A percentile compares a stretch with the other conserved stretches of the same genome.
Evolutionary conservation across 768 basidiomycete species (phyloP).

Genomic region (Coprinellus aureogranulatus): DNA sequence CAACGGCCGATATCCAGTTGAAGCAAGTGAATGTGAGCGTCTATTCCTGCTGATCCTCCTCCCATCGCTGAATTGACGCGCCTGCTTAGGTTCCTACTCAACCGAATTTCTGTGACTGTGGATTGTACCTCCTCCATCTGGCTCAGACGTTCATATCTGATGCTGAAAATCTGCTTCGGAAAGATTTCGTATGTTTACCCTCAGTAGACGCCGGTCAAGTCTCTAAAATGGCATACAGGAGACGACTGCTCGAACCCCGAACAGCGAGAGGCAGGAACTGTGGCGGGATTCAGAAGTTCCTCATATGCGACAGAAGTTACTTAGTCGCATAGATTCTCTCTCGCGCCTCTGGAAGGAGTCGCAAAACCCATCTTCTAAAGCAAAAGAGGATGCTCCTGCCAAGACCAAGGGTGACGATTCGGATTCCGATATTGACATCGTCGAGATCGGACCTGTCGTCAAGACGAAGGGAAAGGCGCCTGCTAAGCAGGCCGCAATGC

Average conservation of each 20-base stretch:
- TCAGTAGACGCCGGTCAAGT: no score
- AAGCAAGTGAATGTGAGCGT: no score
- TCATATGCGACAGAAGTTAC: constrained; percentile 46
- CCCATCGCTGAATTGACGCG: constrained; percentile 31
- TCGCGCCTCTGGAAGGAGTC: constrained; percentile 54
- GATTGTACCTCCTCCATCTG: constrained; percentile 86
- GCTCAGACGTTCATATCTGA: constrained; percentile 70
- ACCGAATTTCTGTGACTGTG: constrained; percentile 88
- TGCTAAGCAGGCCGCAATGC: not conserved
- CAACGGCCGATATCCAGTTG: not conserved
- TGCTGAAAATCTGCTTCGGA: no score
- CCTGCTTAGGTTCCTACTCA: constrained; percentile 87
- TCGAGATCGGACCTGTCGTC: constrained; percentile 21
- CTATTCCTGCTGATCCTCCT: constrained; percentile 26
- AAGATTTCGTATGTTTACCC: not conserved
- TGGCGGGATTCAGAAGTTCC: constrained; percentile 55
- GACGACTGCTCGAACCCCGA: constrained; percentile 28
- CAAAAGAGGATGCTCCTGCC: constrained; percentile 33
- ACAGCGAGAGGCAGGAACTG: constrained; percentile 38
- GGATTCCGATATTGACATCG: constrained; percentile 44
- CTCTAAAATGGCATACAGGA: constrained; percentile 9
- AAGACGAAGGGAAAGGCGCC: constrained; percentile 13
- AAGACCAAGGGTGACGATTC: constrained; percentile 21
- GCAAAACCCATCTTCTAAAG: constrained; percentile 28
- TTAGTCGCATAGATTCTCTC: constrained; percentile 39